A percentile compares a stretch with the other conserved stretches of the same genome.
Conservation (phyloP, 148 eudicot genomes). For the Mesembryanthemum crystallinum region DNA sequence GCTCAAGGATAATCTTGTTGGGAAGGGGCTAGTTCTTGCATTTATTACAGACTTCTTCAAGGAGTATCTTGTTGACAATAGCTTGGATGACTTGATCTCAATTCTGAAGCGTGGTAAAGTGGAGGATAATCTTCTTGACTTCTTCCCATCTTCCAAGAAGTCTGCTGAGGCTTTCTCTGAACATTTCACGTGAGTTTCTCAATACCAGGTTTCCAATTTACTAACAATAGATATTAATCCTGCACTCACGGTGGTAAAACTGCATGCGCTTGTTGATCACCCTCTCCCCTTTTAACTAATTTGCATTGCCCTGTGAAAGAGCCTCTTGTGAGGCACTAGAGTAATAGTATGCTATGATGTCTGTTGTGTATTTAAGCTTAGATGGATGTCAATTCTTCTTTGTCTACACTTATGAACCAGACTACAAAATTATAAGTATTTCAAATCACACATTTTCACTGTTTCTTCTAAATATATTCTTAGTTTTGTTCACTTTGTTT, state of each 20-base stretch:
- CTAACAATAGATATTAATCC: neutral
- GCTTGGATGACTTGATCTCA: constrained; percentile 87
- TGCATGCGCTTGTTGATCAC: no score
- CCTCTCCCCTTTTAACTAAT: no score
- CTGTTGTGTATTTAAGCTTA: no score
- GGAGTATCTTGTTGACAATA: constrained; percentile 90
- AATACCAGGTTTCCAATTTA: neutral
- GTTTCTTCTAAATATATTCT: no score
- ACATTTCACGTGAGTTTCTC: constrained; percentile 80
- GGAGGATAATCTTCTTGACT: constrained; percentile 81
- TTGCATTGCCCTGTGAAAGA: no score
- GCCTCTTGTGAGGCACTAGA: no score
- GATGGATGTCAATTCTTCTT: no score
- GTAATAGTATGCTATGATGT: no score
- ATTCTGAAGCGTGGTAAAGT: constrained; percentile 89
- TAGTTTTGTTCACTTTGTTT: no score
- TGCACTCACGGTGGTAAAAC: neutral
- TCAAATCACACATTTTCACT: no score
- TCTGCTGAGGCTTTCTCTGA: constrained; percentile 87
- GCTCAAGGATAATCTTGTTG: constrained; percentile 93
- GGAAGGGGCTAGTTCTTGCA: constrained; percentile 86
- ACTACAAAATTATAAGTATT: no score
- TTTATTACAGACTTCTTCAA: constrained; percentile 94
- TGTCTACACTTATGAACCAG: no score
- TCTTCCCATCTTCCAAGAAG: constrained; percentile 81